phyloP scores from a whole-genome alignment of 1,284 basidiomycete genomes.

The Golubevia pallescens region DNA sequence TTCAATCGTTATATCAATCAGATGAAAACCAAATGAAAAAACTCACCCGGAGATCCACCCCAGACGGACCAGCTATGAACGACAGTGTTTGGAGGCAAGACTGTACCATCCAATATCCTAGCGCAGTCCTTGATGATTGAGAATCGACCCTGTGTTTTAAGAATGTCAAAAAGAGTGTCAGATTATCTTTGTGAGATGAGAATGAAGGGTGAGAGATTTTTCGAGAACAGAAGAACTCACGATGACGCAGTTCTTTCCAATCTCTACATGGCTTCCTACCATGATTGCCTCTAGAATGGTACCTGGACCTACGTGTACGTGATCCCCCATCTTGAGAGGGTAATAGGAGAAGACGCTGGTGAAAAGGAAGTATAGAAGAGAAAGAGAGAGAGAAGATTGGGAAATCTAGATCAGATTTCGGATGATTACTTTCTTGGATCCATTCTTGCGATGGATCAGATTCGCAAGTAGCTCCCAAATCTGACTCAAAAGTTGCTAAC shows the following conservation, averaged over 20 bases:
- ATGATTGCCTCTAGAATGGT: slow-evolving; percentile 49
- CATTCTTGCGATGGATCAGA: too few species aligned
- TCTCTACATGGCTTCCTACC: slow-evolving; percentile 52
- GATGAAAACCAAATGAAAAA: not conserved
- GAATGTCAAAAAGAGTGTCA: not conserved
- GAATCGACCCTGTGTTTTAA: slow-evolving; percentile 30
- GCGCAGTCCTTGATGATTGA: slow-evolving; percentile 55
- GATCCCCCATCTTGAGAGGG: slow-evolving; percentile 55
- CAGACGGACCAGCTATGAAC: slow-evolving; percentile 48
- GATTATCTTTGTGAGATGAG: not conserved
- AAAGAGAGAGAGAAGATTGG: too few species aligned
- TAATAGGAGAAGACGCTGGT: slow-evolving; percentile 57
- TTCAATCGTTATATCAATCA: not conserved
- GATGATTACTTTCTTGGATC: too few species aligned
- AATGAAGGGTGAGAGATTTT: not conserved
- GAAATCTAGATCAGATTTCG: too few species aligned
- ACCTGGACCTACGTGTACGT: slow-evolving; percentile 49
- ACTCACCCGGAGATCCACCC: slow-evolving; percentile 47
- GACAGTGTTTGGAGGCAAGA: slow-evolving; percentile 54
- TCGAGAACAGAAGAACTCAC: slow-evolving; percentile 9
- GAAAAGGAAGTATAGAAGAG: too few species aligned
- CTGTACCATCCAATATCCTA: slow-evolving; percentile 46
- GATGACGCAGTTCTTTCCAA: slow-evolving; percentile 51
- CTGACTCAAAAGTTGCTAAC: too few species aligned
- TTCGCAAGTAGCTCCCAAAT: too few species aligned